Percentiles rank a stretch among this genome's conserved stretches.
These are phyloP conservation scores for Botryosphaeria dothidea DNA, from an alignment of 2,329 filamentous ascomycete genomes.

Conservation along the genomic window DNA sequence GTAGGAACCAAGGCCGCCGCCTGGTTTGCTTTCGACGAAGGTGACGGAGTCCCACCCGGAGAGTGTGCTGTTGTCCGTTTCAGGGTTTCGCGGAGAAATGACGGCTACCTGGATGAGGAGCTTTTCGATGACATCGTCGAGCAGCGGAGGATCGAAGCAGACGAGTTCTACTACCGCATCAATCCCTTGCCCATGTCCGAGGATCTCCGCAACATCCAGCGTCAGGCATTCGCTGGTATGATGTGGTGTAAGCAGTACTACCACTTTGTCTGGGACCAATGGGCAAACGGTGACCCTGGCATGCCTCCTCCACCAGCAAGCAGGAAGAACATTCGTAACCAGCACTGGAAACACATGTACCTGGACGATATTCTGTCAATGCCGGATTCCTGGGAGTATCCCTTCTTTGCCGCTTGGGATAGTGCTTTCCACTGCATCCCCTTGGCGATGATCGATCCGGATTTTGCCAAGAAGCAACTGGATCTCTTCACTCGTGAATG, in stretches of 20 bases:
- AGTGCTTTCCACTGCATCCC: constrained; percentile 96
- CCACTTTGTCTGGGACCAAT: constrained; percentile 95
- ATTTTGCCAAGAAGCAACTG: constrained; percentile 97
- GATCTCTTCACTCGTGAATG: constrained; percentile 95
- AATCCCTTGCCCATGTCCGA: constrained; percentile 93
- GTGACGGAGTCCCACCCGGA: constrained; percentile 80
- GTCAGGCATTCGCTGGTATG: constrained; percentile 94
- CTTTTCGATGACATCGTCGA: constrained; percentile 90
- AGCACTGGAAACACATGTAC: constrained; percentile 91
- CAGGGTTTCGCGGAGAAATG: constrained; percentile 73
- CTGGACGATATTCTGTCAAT: constrained; percentile 95
- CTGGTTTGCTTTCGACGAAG: constrained; percentile 91
- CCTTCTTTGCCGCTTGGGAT: constrained; percentile 97
- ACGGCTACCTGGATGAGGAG: constrained; percentile 86
- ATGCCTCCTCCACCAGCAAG: constrained; percentile 82
- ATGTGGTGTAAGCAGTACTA: constrained; percentile 99
- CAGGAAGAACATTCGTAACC: constrained; percentile 79
- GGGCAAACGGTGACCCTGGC: constrained; percentile 89
- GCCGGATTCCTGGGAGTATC: constrained; percentile 98
- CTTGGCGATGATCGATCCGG: constrained; percentile 93
- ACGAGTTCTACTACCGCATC: constrained; percentile 93
- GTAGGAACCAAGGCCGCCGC: constrained; percentile 86
- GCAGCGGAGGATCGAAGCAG: constrained; percentile 80
- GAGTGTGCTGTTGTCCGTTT: constrained; percentile 96
- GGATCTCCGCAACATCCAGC: constrained; percentile 90